Evolutionary conservation across 148 eudicot genomes (phyloP), one percentile per base, ranked within the genome.

Genomic region (Silene latifolia): DNA sequence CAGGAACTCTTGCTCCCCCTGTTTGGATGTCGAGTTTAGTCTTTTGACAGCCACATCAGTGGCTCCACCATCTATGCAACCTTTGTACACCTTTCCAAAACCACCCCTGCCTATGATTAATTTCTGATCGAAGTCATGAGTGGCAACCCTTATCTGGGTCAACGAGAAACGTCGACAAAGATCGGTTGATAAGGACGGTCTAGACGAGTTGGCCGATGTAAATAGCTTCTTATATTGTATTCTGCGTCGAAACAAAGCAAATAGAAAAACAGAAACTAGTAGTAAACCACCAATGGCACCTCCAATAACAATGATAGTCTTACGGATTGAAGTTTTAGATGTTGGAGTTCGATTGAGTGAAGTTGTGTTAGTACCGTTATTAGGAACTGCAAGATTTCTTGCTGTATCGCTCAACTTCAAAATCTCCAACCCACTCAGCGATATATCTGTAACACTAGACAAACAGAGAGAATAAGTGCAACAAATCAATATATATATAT

Each of bases 401-500:
- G 70, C 82, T 80, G 0, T 44, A 27, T 27, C 74, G 76, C 79
- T 87, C 76, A 85, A 23, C 76, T 88, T 88, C 13, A 85, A 79
- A 18, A 88, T 70, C 75, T 88, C 91, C 12, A 88, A 8, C 1
- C 86, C 91, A 29, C 66, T 77, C 0, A 86, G 20, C 2, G 69
- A 8, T 25, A 65, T 68, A 86, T 77, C 82, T 23, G 2, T 2
- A 27, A 27, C 29, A 27, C 29, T 27, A 27, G 2, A 27, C 29
- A 27, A 27, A 27, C 29, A 27, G 29, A 2, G 2, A 27, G 29
- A 2, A 27, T 2, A 27, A 27, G 29, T 27, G 2, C 29, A 27
- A 1, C 1, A 1, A 27, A 27, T 2, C 1, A 27, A n/a, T n/a
- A n/a, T n/a, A n/a, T n/a, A n/a, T n/a, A 27, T 27, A n/a, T n/a